Percentiles rank a stretch among this genome's conserved stretches.
These are phyloP conservation scores for Ophiostoma montium DNA, from an alignment of 2,329 filamentous ascomycete genomes.

Conservation along the genomic window DNA sequence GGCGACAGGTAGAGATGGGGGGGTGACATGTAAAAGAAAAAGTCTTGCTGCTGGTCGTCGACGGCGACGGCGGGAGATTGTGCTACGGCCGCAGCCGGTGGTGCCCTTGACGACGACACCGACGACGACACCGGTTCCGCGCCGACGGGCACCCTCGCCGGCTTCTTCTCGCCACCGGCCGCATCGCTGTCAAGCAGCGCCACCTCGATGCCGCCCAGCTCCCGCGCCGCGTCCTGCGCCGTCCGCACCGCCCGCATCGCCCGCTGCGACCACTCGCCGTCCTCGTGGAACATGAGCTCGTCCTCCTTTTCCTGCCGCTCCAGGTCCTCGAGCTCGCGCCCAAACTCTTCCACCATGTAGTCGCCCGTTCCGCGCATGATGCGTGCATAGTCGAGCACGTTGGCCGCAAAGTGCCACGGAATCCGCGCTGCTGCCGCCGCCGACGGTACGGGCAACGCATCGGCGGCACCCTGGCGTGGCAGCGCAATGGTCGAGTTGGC, in stretches of 20 bases:
- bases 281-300: constrained; percentile 79
- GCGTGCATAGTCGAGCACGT: constrained; percentile 79
- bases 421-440: constrained; percentile 26
- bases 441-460: constrained; percentile 33
- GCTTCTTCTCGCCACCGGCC: not conserved
- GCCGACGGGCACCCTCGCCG: not conserved
- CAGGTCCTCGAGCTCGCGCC: constrained; percentile 63
- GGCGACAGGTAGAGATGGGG: constrained; percentile 83
- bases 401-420: constrained; percentile 89
- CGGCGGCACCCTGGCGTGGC: constrained; percentile 63
- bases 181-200: constrained; percentile 13
- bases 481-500: constrained; percentile 74
- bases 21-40: constrained; percentile 79
- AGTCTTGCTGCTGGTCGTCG: constrained; percentile 31
- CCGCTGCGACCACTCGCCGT: constrained; percentile 82
- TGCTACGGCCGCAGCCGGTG: constrained; percentile 1
- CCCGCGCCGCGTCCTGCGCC: constrained; percentile 57
- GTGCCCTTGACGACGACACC: too few relatives aligned
- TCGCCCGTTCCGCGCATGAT: constrained; percentile 88
- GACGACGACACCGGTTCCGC: constrained; percentile 3
- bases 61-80: constrained; percentile 11
- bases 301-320: constrained; percentile 72
- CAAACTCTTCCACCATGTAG: constrained; percentile 73
- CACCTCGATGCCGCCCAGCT: constrained; percentile 24
- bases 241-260: constrained; percentile 62